These are phyloP conservation scores for Vitis hybrid DNA, from an alignment of 177 flowering plant species.

Conservation along the genomic window DNA sequence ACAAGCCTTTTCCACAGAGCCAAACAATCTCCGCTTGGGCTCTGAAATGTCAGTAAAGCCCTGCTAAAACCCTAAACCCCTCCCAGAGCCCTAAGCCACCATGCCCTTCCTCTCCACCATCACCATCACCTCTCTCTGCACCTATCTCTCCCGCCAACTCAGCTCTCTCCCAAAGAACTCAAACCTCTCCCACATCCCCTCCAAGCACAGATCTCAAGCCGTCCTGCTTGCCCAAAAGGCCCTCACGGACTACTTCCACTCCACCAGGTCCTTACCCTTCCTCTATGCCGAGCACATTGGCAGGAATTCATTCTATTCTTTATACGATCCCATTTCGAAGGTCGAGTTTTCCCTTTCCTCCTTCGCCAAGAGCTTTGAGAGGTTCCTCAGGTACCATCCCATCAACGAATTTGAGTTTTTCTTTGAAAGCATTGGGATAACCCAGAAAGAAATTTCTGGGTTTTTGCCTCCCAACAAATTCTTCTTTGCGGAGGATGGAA, in stretches of 20 bases:
- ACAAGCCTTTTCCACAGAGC: too few relatives aligned
- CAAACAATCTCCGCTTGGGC: too few relatives aligned
- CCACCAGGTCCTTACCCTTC: conserved; percentile 50
- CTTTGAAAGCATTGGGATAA: conserved; percentile 72
- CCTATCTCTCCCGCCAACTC: conserved; percentile 19
- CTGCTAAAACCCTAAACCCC: conserved; percentile 3
- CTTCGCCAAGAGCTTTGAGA: conserved; percentile 32
- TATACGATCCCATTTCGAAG: conserved; percentile 35
- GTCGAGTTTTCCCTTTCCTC: conserved; percentile 26
- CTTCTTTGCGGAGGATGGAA: conserved; percentile 44
- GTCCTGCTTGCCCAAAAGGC: conserved; percentile 49
- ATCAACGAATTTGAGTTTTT: conserved; percentile 68
- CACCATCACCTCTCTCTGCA: conserved; percentile 15
- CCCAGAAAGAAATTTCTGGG: conserved; percentile 19
- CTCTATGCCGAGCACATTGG: conserved; percentile 60
- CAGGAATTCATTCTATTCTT: conserved; percentile 40
- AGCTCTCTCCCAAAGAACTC: conserved; percentile 19
- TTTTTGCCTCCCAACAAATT: conserved; percentile 40
- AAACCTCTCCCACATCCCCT: conserved; percentile 35
- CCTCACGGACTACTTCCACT: conserved; percentile 65
- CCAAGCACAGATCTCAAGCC: conserved; percentile 29
- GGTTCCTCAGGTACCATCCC: conserved; percentile 67
- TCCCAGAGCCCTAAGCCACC: neutral
- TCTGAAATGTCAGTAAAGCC: neutral
- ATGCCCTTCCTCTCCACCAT: conserved; percentile 12